A percentile compares a stretch with the other conserved stretches of the same genome.
phyloP scores from a whole-genome alignment of 2,329 filamentous ascomycete species.

The Colletotrichum sublineola region DNA sequence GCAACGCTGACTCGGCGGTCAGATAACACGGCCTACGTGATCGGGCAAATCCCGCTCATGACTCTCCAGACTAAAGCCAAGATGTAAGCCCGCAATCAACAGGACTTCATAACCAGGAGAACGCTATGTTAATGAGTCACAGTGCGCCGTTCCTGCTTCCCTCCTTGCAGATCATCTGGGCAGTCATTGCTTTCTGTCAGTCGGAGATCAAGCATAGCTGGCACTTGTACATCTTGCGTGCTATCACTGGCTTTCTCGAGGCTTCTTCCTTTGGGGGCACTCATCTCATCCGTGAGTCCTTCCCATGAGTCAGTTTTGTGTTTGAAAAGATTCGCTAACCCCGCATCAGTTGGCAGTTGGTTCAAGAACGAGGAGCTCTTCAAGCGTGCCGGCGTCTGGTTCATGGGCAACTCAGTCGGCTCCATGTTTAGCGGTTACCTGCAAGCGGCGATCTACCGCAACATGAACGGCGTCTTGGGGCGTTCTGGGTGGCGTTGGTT shows the following conservation, averaged over 20 bases:
- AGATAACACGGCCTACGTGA: constrained; percentile 47
- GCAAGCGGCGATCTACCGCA: constrained; percentile 66
- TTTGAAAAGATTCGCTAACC: constrained; percentile 48
- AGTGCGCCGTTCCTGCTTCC: constrained; percentile 47
- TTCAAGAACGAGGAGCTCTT: constrained; percentile 57
- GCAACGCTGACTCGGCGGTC: constrained; percentile 25
- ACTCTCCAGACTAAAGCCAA: constrained; percentile 48
- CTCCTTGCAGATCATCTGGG: constrained; percentile 45
- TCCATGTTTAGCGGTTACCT: constrained; percentile 70
- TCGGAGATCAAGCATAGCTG: constrained; percentile 45
- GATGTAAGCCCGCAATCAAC: constrained; percentile 36
- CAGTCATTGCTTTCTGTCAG: constrained; percentile 47
- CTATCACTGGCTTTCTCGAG: constrained; percentile 44
- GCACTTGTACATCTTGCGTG: constrained; percentile 46
- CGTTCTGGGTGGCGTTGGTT: constrained; percentile 56
- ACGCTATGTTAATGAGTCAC: constrained; percentile 1
- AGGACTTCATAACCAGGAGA: accelerated
- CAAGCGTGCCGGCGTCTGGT: constrained; percentile 64
- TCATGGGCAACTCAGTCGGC: constrained; percentile 64
- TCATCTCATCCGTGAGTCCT: constrained; percentile 47
- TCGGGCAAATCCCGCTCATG: constrained; percentile 50
- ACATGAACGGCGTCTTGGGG: constrained; percentile 63
- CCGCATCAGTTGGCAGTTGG: constrained; percentile 58
- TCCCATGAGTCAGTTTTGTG: constrained; percentile 47
- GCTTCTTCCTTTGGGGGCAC: constrained; percentile 48